Base-by-base conservation (phyloP, 2,329 filamentous ascomycete genomes). In the Curvularia eragrostidis region DNA sequence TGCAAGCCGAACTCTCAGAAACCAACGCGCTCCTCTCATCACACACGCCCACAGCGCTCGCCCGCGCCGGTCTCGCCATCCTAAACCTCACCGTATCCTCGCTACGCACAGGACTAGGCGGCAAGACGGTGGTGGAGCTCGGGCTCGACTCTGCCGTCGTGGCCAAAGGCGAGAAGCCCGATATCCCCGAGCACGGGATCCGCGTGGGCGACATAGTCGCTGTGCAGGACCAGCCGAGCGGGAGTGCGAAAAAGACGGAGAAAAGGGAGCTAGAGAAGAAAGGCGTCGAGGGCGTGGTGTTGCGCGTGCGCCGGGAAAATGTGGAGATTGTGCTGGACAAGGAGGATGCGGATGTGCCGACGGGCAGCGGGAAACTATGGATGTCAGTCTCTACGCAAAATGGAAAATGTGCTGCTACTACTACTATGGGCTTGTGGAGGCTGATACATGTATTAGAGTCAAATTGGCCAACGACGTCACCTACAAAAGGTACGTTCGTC, bases 61-160 rank as follows among this genome's bases (percentile, higher is more conserved):
- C 91, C 71, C 87, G 89, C 57, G 90, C 90, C 5, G 91, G 91
- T n/a, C 83, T 92, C 39, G 91, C 91, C 30, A 82, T 95, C 67
- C 86, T 87, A 15, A 94, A 93, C 76, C 85, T 98, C 8, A 80
- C 85, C 30, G 80, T 96, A 32, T 81, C 84, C 10, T 89, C 90
- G 18, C 90, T 91, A 72, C 89, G 93, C 28, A 99, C 95, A 0
- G 95, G 95, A 0, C 82, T 97, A 36, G 95, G 93, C 15, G 95
- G 95, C n/a, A 91, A 92, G 63, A 92, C 91, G 0, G 89, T 99
- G 1, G 80, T 97, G 3, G 93, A 97, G 75, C 86, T 99, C 5
- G 81, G 80, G 15, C 81, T 87, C 0, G 94, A 97, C 70, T 79
- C 85, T n/a, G 90, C 92, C 0, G 84, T 89, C 1, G 73, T 72